Evolutionary conservation across 306 rosid species (phyloP).

Genomic region (Dryas drummondii): DNA sequence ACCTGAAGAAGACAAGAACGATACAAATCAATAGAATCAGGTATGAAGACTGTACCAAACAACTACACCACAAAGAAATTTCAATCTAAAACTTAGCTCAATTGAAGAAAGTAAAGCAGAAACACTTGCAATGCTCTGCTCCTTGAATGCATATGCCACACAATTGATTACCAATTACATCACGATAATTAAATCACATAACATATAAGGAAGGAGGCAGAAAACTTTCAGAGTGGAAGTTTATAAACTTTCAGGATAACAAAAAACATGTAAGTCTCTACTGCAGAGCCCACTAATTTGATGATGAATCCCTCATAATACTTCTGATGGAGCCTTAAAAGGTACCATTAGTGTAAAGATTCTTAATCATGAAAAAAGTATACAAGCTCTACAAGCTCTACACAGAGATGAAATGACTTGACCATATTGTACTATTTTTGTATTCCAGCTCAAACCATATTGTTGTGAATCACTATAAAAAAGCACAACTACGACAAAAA

Average conservation of each 20-base stretch:
- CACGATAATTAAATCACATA: not conserved
- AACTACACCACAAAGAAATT: not conserved
- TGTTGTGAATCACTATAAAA: not conserved
- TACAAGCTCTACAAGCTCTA: not conserved
- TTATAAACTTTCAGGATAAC: not conserved
- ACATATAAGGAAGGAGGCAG: not conserved
- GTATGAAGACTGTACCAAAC: not conserved
- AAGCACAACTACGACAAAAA: not conserved
- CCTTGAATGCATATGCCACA: not conserved
- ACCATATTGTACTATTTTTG: not conserved
- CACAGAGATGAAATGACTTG: slow-evolving; percentile 1
- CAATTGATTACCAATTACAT: not conserved
- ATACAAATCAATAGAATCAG: not conserved
- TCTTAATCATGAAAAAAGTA: not conserved
- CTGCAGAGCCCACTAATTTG: not conserved
- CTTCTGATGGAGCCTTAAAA: not conserved
- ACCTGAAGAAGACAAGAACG: slow-evolving; percentile 47
- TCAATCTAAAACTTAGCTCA: not conserved
- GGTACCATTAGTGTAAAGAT: not conserved
- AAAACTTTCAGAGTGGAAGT: not conserved
- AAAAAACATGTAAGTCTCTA: too few relatives aligned
- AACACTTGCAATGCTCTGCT: not conserved
- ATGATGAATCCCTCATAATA: not conserved
- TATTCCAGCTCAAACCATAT: not conserved
- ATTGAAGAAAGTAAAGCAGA: not conserved